Conservation (phyloP, 1,284 basidiomycete genomes). For the Ceratobasidium sp. region DNA sequence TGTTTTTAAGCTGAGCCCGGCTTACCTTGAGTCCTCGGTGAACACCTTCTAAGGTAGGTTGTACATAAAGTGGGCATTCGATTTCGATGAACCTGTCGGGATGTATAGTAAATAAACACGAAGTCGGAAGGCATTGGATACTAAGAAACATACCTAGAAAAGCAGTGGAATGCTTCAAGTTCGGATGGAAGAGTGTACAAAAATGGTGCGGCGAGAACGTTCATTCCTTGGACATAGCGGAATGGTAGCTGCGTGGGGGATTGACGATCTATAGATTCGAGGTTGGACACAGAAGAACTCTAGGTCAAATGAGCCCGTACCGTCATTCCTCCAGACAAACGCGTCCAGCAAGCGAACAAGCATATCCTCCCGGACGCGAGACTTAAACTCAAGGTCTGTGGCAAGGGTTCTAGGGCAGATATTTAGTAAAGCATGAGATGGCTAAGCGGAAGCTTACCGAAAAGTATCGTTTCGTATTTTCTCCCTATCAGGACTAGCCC, state of each 20-base stretch:
- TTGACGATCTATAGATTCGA: conserved; percentile 68
- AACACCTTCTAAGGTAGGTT: conserved; percentile 94
- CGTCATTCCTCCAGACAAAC: conserved; percentile 94
- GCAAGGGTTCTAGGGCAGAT: conserved; percentile 80
- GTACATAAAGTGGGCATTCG: conserved; percentile 93
- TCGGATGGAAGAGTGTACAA: conserved; percentile 96
- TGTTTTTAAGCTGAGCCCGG: conserved; percentile 15
- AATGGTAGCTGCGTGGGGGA: conserved; percentile 78
- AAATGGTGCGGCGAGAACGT: conserved; percentile 96
- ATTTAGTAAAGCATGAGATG: conserved; percentile 29
- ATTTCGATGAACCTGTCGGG: conserved; percentile 84
- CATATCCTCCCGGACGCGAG: conserved; percentile 95
- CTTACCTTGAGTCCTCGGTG: conserved; percentile 91
- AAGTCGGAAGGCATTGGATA: no score
- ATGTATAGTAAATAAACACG: background rate
- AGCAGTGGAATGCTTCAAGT: conserved; percentile 96
- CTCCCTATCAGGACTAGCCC: conserved; percentile 87
- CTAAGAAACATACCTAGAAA: conserved; percentile 64
- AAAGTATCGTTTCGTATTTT: conserved; percentile 90
- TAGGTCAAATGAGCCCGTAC: conserved; percentile 60
- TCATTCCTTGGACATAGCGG: conserved; percentile 98
- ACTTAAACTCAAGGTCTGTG: conserved; percentile 94
- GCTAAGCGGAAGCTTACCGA: conserved; percentile 62
- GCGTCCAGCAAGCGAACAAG: conserved; percentile 95
- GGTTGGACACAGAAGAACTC: background rate